phyloP scores from a whole-genome alignment of 2,329 filamentous ascomycete genomes.

The Endothia cerciana region DNA sequence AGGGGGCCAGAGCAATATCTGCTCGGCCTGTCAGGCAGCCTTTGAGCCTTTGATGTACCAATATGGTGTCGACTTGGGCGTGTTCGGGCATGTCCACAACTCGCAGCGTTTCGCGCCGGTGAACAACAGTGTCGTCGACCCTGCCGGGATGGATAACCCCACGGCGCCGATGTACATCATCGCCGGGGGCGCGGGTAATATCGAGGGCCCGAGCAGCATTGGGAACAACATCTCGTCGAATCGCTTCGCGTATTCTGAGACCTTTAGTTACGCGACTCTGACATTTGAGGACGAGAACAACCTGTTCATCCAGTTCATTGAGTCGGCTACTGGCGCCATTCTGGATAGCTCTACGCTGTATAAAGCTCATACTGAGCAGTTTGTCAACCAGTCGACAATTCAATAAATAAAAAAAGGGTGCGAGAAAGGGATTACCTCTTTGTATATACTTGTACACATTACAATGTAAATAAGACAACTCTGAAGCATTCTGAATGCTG shows the following conservation, averaged over 20 bases:
- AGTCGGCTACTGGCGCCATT: conserved; percentile 50
- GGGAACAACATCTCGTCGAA: conserved; percentile 48
- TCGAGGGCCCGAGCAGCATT: conserved; percentile 53
- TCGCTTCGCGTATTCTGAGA: conserved; percentile 53
- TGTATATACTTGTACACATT: background rate
- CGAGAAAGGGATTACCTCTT: background rate
- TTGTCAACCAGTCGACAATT: conserved; percentile 45
- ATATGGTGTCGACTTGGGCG: conserved; percentile 59
- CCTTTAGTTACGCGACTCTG: conserved; percentile 56
- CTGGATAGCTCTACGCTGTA: conserved; percentile 53
- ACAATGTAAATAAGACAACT: background rate
- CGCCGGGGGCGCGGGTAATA: conserved; percentile 59
- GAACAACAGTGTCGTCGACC: conserved; percentile 41
- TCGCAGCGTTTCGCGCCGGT: conserved; percentile 55
- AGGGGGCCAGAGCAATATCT: conserved; percentile 37
- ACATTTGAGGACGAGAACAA: conserved; percentile 49
- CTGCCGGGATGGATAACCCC: conserved; percentile 44
- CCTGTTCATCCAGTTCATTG: conserved; percentile 55
- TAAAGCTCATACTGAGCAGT: conserved; percentile 50
- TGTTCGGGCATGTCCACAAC: conserved; percentile 64
- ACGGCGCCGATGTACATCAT: conserved; percentile 57
- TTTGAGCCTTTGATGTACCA: conserved; percentile 59
- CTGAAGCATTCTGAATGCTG: background rate
- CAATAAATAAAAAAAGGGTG: background rate
- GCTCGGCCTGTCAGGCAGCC: conserved; percentile 51